A percentile compares a stretch with the other conserved stretches of the same genome.
phyloP scores from a whole-genome alignment of 352 stramenopile genomes.

The Globisporangium splendens region DNA sequence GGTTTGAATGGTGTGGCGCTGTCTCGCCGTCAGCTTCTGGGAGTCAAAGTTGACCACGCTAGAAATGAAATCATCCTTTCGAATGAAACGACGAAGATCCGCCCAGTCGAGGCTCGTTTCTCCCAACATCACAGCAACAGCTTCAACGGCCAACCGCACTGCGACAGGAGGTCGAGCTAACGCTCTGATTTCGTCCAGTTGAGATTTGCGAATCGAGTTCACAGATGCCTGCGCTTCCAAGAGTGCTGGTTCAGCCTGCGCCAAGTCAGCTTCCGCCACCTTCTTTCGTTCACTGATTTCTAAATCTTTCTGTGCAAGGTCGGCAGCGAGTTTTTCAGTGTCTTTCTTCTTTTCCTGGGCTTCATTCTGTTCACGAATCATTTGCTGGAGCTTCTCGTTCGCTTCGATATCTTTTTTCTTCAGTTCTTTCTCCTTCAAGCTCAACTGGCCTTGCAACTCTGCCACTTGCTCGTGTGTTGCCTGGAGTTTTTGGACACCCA shows the following conservation, averaged over 20 bases:
- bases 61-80: slow-evolving; percentile 98
- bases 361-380: slow-evolving; percentile 98
- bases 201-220: slow-evolving; percentile 97
- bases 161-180: slow-evolving; percentile 94
- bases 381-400: slow-evolving; percentile 98
- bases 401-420: slow-evolving; percentile 96
- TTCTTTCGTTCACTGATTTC: slow-evolving; percentile 94
- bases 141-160: slow-evolving; percentile 96
- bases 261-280: slow-evolving; percentile 95
- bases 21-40: slow-evolving; percentile 92
- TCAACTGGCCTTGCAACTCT: slow-evolving; percentile 88
- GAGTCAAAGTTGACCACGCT: slow-evolving; percentile 99
- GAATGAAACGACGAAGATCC: slow-evolving; percentile 97
- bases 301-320: slow-evolving; percentile 94
- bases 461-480: slow-evolving; percentile 98
- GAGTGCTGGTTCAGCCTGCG: slow-evolving; percentile 97
- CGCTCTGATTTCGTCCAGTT: slow-evolving; percentile 98
- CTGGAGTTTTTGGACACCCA: slow-evolving; percentile 97
- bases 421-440: slow-evolving; percentile 92
- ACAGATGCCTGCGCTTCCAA: slow-evolving; percentile 95
- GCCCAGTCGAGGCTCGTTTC: slow-evolving; percentile 95
- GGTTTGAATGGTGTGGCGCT: slow-evolving; percentile 93
- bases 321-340: slow-evolving; percentile 92
- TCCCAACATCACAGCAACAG: slow-evolving; percentile 98
- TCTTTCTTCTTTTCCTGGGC: slow-evolving; percentile 96